A percentile compares a stretch with the other conserved stretches of the same genome.
Conservation (phyloP, 768 basidiomycete species). For the Hebeloma cylindrosporum region DNA sequence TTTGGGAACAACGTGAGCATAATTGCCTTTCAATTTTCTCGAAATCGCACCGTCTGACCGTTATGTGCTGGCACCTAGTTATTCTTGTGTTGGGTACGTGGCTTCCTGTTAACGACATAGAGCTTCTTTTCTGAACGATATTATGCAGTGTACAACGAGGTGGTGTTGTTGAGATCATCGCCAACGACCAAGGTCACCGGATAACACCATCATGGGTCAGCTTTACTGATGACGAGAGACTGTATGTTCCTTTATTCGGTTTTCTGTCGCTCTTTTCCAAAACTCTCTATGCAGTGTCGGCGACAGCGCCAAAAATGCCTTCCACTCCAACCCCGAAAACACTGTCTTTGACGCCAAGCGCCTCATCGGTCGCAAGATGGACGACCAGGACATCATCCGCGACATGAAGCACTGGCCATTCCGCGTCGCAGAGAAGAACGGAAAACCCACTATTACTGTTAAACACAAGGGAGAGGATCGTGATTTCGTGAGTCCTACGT, state of each 20-base stretch:
- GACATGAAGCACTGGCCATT: constrained; percentile 95
- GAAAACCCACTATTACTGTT: constrained; percentile 80
- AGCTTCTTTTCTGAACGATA: neutral
- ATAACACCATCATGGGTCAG: constrained; percentile 88
- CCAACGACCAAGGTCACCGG: constrained; percentile 87
- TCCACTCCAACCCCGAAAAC: constrained; percentile 87
- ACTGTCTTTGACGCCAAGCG: constrained; percentile 98
- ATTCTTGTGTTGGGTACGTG: constrained; percentile 93
- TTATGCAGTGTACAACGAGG: constrained; percentile 70
- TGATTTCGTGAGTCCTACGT: constrained; percentile 66
- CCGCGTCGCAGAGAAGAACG: constrained; percentile 71
- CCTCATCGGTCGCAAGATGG: constrained; percentile 84
- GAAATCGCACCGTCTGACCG: constrained; percentile 21
- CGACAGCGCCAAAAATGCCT: constrained; percentile 96
- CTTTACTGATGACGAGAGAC: constrained; percentile 78
- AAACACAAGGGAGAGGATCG: constrained; percentile 76
- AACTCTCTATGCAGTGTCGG: constrained; percentile 56
- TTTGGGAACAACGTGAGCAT: constrained; percentile 82
- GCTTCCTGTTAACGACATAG: neutral
- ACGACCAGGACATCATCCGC: constrained; percentile 76
- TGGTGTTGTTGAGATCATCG: constrained; percentile 87
- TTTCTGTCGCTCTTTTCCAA: neutral
- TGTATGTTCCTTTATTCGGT: constrained; percentile 38
- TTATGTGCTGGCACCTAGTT: constrained; percentile 44
- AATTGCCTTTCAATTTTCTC: neutral